Base-by-base conservation (phyloP, 768 basidiomycete species). In the Kondoa malvinella region DNA sequence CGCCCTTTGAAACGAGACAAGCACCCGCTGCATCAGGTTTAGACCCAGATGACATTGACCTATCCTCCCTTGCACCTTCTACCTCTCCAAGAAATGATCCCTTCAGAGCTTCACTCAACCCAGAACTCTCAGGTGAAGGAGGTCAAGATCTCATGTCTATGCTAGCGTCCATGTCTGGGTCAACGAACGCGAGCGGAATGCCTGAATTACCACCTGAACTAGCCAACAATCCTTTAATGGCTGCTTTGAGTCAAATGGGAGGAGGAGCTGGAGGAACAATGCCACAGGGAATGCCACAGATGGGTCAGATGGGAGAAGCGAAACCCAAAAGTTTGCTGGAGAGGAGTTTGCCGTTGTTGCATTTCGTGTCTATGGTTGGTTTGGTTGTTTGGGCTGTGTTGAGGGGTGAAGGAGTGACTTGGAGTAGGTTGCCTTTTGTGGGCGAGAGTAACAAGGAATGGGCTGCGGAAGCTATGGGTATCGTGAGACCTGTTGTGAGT, bases 351-450 rank as follows among this genome's bases (percentile, higher is more conserved):
- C 73, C 73, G 17, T 60, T 74, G 40, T 29, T 73, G 4, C 74
- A 75, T 65, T 26, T 75, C 27, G 16, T 74, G n/a, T 29, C 71
- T 33, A 74, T 74, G 73, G 70, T 75, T 50, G 69, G 59, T 2
- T 64, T 75, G 1, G 72, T 71, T 1, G 60, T 67, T 2, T 75
- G 70, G 56, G 69, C 68, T 25, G 69, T 75, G 4, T 31, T 27
- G 61, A 34, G 21, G 4, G 61, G 30, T 60, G 58, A 31, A 25
- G 58, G 30, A 27, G 26, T 60, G 12, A 60, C 12, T 60, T 31
- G 25, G 58, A 25, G 12, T 8, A 25, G 25, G 26, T 1, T 25
- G 26, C 30, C 58, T 26, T 26, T 60, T 16, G 26, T 8, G 26
- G 26, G 30, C 58, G 58, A 25, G 58, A 26, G 25, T 27, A 31